These are phyloP conservation scores for Gremmenia infestans DNA, from an alignment of 2,329 filamentous ascomycete genomes.

Conservation along the genomic window DNA sequence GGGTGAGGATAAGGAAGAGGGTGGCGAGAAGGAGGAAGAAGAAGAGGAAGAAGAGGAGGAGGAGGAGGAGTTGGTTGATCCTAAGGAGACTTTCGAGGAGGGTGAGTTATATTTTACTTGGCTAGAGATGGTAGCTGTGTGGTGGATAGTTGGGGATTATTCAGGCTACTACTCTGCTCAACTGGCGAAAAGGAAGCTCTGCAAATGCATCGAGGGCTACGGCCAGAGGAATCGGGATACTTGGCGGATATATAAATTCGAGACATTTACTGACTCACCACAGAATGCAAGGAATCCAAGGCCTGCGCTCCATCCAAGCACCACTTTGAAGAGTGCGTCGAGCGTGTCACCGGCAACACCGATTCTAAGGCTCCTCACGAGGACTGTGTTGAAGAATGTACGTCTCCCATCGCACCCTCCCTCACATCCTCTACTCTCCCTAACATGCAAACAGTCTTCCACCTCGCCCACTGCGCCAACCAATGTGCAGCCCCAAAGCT, in stretches of 20 bases:
- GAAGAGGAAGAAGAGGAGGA: conserved; percentile 59
- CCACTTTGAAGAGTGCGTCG: conserved; percentile 97
- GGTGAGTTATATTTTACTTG: conserved; percentile 55
- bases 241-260: background rate
- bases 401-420: conserved; percentile 36
- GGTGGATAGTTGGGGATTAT: background rate
- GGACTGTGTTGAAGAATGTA: conserved; percentile 99
- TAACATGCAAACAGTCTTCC: conserved; percentile 70
- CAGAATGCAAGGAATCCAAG: conserved; percentile 86
- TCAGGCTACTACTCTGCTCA: background rate
- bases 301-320: conserved; percentile 87
- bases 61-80: conserved; percentile 76
- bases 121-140: background rate
- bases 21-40: conserved; percentile 35
- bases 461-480: conserved; percentile 92
- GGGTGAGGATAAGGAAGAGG: conserved; percentile 43
- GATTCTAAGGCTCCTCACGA: conserved; percentile 72
- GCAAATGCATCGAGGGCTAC: background rate
- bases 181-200: background rate
- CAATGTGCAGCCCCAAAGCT: conserved; percentile 95
- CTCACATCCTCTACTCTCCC: background rate
- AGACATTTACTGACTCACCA: conserved; percentile 22
- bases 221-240: background rate
- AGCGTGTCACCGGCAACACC: conserved; percentile 71
- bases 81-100: conserved; percentile 85